Evolutionary conservation across 805 yeast genomes (phyloP).

Genomic region (Schwanniomyces yamadae): DNA sequence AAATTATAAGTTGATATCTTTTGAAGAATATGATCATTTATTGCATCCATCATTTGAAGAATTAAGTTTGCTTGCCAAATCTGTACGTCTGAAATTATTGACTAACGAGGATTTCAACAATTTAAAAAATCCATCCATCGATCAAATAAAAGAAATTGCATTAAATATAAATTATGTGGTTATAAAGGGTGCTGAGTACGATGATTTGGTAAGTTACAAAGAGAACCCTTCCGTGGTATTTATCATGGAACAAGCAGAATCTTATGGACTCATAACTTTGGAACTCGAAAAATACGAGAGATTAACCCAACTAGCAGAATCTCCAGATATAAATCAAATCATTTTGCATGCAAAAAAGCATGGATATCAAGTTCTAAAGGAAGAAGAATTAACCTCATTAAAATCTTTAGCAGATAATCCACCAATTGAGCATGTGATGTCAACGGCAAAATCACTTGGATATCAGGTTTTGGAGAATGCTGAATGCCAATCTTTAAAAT

Average conservation of each 20-base stretch:
- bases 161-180: slow-evolving; percentile 12
- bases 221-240: slow-evolving; percentile 13
- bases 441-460: slow-evolving; percentile 14
- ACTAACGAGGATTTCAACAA: slow-evolving; percentile 8
- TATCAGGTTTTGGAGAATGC: slow-evolving; percentile 11
- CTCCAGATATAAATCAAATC: slow-evolving; percentile 24
- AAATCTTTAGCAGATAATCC: slow-evolving; percentile 19
- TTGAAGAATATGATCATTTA: slow-evolving; percentile 6
- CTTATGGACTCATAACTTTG: slow-evolving; percentile 5
- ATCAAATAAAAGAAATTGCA: slow-evolving; percentile 14
- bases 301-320: slow-evolving; percentile 14
- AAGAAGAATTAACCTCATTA: no score
- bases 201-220: slow-evolving; percentile 13
- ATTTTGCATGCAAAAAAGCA: neutral
- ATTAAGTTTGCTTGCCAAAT: slow-evolving; percentile 9
- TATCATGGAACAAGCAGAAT: slow-evolving; percentile 10
- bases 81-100: slow-evolving; percentile 2
- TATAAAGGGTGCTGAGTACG: slow-evolving; percentile 14
- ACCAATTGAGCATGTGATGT: slow-evolving; percentile 15
- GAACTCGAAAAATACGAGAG: neutral
- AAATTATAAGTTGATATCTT: slow-evolving; percentile 8
- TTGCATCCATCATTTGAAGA: slow-evolving; percentile 22
- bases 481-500: slow-evolving; percentile 21
- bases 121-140: slow-evolving; percentile 20
- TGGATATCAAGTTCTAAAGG: slow-evolving; percentile 8